Percentiles rank a stretch among this genome's conserved stretches.
These are phyloP conservation scores for Rhodotorula babjevae DNA, from an alignment of 768 basidiomycete species.

Conservation along the genomic window DNA sequence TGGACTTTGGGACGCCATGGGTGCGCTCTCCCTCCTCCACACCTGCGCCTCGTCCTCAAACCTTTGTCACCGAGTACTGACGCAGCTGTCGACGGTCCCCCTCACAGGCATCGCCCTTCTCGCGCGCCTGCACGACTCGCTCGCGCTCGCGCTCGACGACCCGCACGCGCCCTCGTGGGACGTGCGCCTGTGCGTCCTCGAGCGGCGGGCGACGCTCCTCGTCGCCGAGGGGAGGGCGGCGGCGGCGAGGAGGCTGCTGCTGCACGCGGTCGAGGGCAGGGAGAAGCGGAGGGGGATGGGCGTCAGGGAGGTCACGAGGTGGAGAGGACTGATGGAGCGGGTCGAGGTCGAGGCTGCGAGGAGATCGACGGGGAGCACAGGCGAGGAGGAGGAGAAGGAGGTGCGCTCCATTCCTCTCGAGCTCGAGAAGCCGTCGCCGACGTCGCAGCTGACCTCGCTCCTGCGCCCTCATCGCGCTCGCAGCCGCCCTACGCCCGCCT, in stretches of 20 bases:
- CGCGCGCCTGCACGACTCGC: not conserved
- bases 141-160: constrained; percentile 6
- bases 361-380: not conserved
- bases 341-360: not conserved
- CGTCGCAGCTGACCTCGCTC: no score
- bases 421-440: no score
- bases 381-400: not conserved
- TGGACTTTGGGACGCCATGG: constrained; percentile 1
- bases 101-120: not conserved
- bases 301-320: not conserved
- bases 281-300: constrained; percentile 5
- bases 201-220: not conserved
- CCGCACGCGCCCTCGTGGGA: not conserved
- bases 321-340: not conserved
- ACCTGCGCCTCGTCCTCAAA: no score
- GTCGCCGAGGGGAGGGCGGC: not conserved
- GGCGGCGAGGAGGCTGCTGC: constrained; percentile 2
- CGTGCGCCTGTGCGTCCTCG: not conserved
- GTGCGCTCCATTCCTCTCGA: not conserved
- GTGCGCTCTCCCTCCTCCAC: not conserved
- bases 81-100: not conserved
- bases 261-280: constrained; percentile 1
- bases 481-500: not conserved
- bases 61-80: no score
- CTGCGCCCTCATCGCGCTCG: no score